Percentiles rank a stretch among this genome's conserved stretches.
These are phyloP conservation scores for Phytopythium cucurbitacearum DNA, from an alignment of 352 stramenopile species.

Conservation along the genomic window DNA sequence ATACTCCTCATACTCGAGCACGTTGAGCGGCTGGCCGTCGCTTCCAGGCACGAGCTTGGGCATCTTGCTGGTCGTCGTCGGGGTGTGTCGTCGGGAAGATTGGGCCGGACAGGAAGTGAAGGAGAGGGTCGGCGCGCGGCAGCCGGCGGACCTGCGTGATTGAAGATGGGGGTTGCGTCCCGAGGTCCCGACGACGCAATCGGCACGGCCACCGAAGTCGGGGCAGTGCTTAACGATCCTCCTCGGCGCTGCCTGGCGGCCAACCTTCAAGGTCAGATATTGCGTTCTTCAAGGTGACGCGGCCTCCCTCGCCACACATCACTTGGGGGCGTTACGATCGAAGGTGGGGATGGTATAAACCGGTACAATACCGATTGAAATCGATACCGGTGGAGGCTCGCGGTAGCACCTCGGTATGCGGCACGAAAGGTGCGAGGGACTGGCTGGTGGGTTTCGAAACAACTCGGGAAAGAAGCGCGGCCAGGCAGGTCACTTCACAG, in stretches of 20 bases:
- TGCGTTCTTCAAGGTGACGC: conserved; percentile 7
- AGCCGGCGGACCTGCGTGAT: too few relatives aligned
- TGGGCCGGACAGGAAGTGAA: background rate
- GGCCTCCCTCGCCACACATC: background rate
- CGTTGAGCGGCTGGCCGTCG: conserved; percentile 75
- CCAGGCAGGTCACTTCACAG: background rate
- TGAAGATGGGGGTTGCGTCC: too few relatives aligned
- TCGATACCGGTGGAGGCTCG: background rate
- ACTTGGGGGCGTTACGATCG: background rate
- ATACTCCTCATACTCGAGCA: conserved; percentile 89
- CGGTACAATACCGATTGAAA: background rate
- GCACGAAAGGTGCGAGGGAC: background rate
- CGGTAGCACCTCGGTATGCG: too few relatives aligned
- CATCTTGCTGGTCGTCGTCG: conserved; percentile 12
- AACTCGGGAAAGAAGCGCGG: background rate
- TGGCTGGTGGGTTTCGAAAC: conserved; percentile 3
- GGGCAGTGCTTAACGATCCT: too few relatives aligned
- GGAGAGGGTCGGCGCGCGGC: background rate
- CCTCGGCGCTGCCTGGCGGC: too few relatives aligned
- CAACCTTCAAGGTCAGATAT: conserved; percentile 5
- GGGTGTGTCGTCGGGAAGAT: background rate
- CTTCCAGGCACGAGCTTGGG: conserved; percentile 73
- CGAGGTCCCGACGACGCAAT: too few relatives aligned
- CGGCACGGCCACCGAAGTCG: too few relatives aligned
- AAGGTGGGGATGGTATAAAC: background rate